Evolutionary conservation across 495 filamentous ascomycete species (phyloP).

Genomic region (Podospora australis): DNA sequence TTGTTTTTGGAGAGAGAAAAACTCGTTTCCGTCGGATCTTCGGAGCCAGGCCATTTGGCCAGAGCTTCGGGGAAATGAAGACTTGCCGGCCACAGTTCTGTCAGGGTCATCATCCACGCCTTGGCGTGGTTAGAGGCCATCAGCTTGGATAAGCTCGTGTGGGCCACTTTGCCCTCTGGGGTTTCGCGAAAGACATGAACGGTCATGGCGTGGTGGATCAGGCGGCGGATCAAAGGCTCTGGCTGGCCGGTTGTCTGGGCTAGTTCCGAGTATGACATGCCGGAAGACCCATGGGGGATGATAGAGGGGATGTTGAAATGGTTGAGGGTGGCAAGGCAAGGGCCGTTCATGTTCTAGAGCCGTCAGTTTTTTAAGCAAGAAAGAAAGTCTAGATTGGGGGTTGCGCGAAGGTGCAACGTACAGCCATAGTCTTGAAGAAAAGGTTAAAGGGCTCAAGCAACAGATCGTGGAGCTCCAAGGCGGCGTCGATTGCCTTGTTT

Average conservation of each 20-base stretch:
- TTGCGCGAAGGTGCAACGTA: neutral
- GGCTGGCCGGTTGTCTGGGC: neutral
- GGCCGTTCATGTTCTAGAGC: neutral
- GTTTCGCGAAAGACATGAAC: neutral
- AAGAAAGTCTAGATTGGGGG: neutral
- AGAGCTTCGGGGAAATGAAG: neutral
- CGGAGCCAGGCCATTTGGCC: neutral
- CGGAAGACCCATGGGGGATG: neutral
- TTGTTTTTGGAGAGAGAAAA: neutral
- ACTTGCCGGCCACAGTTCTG: neutral
- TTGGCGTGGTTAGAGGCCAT: neutral
- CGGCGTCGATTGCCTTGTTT: neutral
- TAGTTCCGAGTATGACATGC: neutral
- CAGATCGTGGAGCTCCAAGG: neutral
- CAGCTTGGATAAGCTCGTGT: neutral
- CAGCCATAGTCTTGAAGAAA: neutral
- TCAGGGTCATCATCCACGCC: neutral
- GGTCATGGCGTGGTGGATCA: neutral
- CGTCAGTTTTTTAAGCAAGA: no score
- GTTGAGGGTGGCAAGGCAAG: neutral
- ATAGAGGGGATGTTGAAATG: neutral
- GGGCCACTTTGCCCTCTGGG: neutral
- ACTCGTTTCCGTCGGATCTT: neutral
- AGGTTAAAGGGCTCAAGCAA: neutral
- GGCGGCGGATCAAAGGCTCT: neutral